Evolutionary conservation across 2,329 filamentous ascomycete species (phyloP).

Genomic region (Trichoderma oligosporum): DNA sequence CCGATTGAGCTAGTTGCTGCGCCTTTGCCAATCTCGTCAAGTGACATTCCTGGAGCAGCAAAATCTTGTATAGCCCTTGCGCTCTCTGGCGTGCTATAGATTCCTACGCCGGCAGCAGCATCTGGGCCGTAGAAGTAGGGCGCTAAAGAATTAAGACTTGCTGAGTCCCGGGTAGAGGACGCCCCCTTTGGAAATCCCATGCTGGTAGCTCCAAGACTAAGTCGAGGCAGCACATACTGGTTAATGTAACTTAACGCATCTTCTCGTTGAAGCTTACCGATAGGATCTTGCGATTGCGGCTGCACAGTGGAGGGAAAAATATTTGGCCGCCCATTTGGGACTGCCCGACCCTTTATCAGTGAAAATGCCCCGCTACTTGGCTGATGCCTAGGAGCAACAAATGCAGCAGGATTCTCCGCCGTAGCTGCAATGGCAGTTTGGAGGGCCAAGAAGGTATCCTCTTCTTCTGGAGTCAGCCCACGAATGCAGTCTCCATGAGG

Average conservation of each 20-base stretch:
- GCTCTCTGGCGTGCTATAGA: slow-evolving; percentile 40
- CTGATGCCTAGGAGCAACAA: slow-evolving; percentile 54
- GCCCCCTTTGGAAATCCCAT: slow-evolving; percentile 39
- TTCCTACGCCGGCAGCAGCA: slow-evolving; percentile 43
- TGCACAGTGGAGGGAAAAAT: slow-evolving; percentile 54
- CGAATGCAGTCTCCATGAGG: slow-evolving; percentile 74
- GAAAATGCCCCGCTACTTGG: slow-evolving; percentile 54
- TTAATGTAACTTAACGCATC: slow-evolving; percentile 66
- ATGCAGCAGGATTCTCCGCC: slow-evolving; percentile 52
- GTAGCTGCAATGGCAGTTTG: slow-evolving; percentile 55
- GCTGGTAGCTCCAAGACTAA: slow-evolving; percentile 51
- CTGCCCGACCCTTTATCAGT: slow-evolving; percentile 60
- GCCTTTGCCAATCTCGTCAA: slow-evolving; percentile 33
- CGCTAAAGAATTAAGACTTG: slow-evolving; percentile 52
- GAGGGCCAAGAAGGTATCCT: slow-evolving; percentile 65
- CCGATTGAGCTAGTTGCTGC: slow-evolving; percentile 30
- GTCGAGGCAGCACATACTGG: slow-evolving; percentile 60
- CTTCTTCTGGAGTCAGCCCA: slow-evolving; percentile 64
- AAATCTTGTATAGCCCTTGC: slow-evolving; percentile 36
- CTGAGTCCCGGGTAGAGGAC: slow-evolving; percentile 41
- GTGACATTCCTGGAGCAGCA: slow-evolving; percentile 28
- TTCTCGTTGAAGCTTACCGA: slow-evolving; percentile 63
- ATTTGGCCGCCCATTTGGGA: slow-evolving; percentile 59
- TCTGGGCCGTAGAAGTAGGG: slow-evolving; percentile 54
- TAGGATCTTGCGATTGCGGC: slow-evolving; percentile 52